These are phyloP conservation scores for Boletus huronensis DNA, from an alignment of 768 basidiomycete species.

Conservation along the genomic window DNA sequence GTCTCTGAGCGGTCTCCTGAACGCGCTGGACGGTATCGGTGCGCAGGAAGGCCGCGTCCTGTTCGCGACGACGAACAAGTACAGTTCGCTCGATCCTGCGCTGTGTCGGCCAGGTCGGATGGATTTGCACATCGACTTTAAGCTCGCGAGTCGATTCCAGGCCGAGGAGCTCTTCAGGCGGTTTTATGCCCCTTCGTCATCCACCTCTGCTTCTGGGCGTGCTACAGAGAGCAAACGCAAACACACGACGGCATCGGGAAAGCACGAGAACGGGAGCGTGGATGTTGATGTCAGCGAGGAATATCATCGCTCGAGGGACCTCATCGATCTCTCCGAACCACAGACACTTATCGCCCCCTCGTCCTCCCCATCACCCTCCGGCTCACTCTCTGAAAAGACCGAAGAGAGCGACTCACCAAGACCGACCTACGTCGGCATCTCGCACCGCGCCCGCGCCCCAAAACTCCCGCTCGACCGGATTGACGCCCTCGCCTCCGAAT, in stretches of 20 bases:
- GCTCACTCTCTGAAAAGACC: slow-evolving; percentile 16
- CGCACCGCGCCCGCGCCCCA: slow-evolving; percentile 37
- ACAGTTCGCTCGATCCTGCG: slow-evolving; percentile 65
- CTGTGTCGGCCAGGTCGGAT: slow-evolving; percentile 76
- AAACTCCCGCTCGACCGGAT: slow-evolving; percentile 40
- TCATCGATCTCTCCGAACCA: slow-evolving; percentile 18
- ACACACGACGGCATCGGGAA: neutral
- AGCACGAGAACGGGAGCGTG: neutral
- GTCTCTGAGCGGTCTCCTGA: slow-evolving; percentile 70
- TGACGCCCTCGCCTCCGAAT: slow-evolving; percentile 48
- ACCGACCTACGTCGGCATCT: slow-evolving; percentile 11
- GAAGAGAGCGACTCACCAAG: neutral
- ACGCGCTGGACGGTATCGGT: slow-evolving; percentile 75
- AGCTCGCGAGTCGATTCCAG: slow-evolving; percentile 67
- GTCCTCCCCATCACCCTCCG: neutral
- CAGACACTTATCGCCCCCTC: neutral
- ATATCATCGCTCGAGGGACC: neutral
- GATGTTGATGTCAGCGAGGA: neutral
- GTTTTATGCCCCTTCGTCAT: slow-evolving; percentile 54
- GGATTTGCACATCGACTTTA: slow-evolving; percentile 77
- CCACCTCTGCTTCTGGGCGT: neutral
- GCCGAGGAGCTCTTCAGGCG: slow-evolving; percentile 59
- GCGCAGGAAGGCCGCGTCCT: slow-evolving; percentile 82
- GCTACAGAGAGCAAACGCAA: neutral
- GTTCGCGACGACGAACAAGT: slow-evolving; percentile 78